These are phyloP conservation scores for Colletotrichum viniferum DNA, from an alignment of 2,329 filamentous ascomycete genomes.

Conservation along the genomic window DNA sequence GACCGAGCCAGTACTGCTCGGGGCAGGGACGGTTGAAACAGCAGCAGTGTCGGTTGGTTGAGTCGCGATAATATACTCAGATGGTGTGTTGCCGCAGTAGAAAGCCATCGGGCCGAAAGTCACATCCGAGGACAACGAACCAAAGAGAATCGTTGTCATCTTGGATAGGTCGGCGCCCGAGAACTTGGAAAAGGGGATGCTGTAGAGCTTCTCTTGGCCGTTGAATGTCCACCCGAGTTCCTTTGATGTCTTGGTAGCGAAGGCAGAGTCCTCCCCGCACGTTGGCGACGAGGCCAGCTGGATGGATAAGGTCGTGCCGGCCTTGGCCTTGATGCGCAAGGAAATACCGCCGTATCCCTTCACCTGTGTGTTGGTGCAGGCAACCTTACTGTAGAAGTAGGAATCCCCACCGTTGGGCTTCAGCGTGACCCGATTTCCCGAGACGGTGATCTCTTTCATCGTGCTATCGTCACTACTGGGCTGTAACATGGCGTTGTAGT, in stretches of 20 bases:
- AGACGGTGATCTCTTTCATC: conserved; percentile 59
- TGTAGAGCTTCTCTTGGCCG: conserved; percentile 62
- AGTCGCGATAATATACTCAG: conserved; percentile 51
- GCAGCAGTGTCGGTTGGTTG: conserved; percentile 42
- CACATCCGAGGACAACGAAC: conserved; percentile 47
- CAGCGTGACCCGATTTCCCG: conserved; percentile 54
- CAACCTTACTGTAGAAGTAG: conserved; percentile 64
- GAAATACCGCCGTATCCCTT: conserved; percentile 59
- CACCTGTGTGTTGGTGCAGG: conserved; percentile 52
- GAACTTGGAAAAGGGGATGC: conserved; percentile 59
- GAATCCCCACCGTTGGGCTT: conserved; percentile 53
- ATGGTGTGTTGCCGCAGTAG: conserved; percentile 58
- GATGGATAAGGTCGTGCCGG: conserved; percentile 54
- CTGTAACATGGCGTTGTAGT: conserved; percentile 62
- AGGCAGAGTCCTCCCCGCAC: conserved; percentile 45
- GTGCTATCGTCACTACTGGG: conserved; percentile 61
- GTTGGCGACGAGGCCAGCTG: conserved; percentile 53
- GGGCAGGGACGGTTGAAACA: conserved; percentile 52
- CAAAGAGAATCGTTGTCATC: conserved; percentile 56
- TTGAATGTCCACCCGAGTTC: conserved; percentile 67
- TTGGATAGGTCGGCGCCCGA: conserved; percentile 54
- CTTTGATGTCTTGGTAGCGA: conserved; percentile 42
- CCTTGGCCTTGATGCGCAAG: conserved; percentile 56
- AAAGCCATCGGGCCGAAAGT: conserved; percentile 62
- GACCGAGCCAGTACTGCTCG: conserved; percentile 49